Base-by-base conservation (phyloP, 441 rosid species). In the Gossypium lobatum region DNA sequence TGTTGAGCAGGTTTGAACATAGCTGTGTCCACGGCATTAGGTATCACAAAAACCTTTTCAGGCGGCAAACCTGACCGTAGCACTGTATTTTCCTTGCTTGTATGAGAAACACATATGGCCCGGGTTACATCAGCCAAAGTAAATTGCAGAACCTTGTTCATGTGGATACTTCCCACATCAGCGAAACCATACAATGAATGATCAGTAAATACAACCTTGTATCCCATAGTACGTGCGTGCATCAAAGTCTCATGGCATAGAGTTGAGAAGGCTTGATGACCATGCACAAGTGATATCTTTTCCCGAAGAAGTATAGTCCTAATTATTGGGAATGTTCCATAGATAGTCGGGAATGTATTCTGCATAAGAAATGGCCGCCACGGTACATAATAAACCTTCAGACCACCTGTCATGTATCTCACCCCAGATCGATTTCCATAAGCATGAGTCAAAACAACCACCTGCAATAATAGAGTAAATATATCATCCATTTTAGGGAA, bases 1-100 rank as follows among this genome's bases (percentile, higher is more conserved):
- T 81, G 82, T 21, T 79, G 71, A 63, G 92, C 91, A 28, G 99
- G 98, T 75, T 81, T 87, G 77, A 95, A 95, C 99, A 95, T 93
- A 70, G 98, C 96, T 34, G 97, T 90, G 82, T 95, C 98, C 78
- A 95, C 99, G 25, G 92, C 99, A 93, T 95, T 95, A 54, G 97
- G 98, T 75, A 93, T 83, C 76, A 93, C 91, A 75, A 82, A 95
- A 74, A 91, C 98, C 86, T 89, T 95, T 70, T 83, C 90, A 2
- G 95, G 97, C 0, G 93, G 88, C 77, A 93, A 82, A 65, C 99
- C 97, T 50, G 98, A 95, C 28, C 97, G 79, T 17, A 93, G 73
- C 77, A 93, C 97, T 0, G 99, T 95, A 73, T 95, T 93, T 83
- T 95, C 99, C 81, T 95, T 95, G 80, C 97, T 93, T 3, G 97